Percentiles rank a stretch among this genome's conserved stretches.
Evolutionary conservation across 495 filamentous ascomycete species (phyloP).

Genomic region (Clavariopsis aquatica): DNA sequence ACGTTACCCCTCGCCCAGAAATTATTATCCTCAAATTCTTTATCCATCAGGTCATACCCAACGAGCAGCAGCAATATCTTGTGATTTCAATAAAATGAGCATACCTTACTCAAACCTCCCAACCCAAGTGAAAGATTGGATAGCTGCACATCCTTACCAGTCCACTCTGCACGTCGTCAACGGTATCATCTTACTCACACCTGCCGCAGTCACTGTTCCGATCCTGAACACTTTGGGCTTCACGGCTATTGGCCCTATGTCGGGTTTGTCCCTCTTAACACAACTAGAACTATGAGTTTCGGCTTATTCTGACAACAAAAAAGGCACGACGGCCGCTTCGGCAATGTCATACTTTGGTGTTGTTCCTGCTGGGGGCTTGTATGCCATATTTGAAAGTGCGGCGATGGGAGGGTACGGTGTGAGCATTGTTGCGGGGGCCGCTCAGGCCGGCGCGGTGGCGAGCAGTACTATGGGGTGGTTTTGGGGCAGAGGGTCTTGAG

Average conservation of each 20-base stretch:
- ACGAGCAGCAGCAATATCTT: no score
- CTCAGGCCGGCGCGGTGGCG: conserved; percentile 10
- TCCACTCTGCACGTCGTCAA: conserved; percentile 20
- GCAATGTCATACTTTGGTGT: conserved; percentile 7
- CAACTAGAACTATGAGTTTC: no score
- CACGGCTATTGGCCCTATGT: conserved; percentile 12
- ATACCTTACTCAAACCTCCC: conserved; percentile 12
- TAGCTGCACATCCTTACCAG: conserved; percentile 21
- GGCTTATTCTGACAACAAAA: background rate
- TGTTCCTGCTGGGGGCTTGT: conserved; percentile 7
- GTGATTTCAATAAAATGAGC: no score
- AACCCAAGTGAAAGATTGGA: conserved; percentile 5
- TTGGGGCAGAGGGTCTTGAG: background rate
- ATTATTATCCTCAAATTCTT: no score
- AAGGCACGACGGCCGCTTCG: conserved; percentile 1
- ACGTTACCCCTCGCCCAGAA: no score
- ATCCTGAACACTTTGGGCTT: conserved; percentile 15
- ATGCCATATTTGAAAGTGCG: conserved; percentile 25
- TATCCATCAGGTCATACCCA: no score
- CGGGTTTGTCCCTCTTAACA: conserved; percentile 19
- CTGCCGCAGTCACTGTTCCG: conserved; percentile 10
- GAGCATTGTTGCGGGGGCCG: conserved; percentile 4
- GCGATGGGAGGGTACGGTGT: conserved; percentile 28
- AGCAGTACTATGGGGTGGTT: conserved; percentile 8
- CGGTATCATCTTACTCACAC: conserved; percentile 21